Conservation (phyloP, 129 eudicot species). For the carrot (Daucus carota) region DNA sequence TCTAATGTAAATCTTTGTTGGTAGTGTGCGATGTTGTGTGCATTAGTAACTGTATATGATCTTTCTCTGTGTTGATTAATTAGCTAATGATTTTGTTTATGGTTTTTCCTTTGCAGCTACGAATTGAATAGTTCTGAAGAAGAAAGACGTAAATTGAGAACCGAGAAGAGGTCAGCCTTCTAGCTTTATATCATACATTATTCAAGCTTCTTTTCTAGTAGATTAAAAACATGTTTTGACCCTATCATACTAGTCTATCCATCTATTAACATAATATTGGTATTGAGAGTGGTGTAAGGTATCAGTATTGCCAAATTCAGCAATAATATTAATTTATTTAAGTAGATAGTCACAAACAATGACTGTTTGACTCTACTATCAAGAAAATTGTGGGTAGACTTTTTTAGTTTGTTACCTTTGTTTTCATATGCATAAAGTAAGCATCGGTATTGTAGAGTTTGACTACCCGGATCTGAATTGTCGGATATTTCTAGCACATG, state of each 20-base stretch:
- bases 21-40: not conserved
- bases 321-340: not conserved
- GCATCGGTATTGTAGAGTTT: not conserved
- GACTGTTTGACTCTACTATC: not conserved
- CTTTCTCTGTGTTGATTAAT: not conserved
- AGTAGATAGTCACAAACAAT: not conserved
- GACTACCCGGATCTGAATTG: not conserved
- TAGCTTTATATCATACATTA: not conserved
- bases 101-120: conserved; percentile 43
- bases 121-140: conserved; percentile 68
- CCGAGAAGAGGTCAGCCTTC: conserved; percentile 53
- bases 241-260: not conserved
- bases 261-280: not conserved
- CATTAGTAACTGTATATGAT: not conserved
- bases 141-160: conserved; percentile 59
- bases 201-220: not conserved
- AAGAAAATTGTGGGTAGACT: not conserved
- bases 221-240: not conserved
- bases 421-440: not conserved
- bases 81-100: conserved; percentile 1
- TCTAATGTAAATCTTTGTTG: not conserved
- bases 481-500: not conserved
- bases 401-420: not conserved
- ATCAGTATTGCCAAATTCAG: not conserved
- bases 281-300: not conserved